phyloP scores from a whole-genome alignment of 305 asterid species.

The Fraxinus nigra region DNA sequence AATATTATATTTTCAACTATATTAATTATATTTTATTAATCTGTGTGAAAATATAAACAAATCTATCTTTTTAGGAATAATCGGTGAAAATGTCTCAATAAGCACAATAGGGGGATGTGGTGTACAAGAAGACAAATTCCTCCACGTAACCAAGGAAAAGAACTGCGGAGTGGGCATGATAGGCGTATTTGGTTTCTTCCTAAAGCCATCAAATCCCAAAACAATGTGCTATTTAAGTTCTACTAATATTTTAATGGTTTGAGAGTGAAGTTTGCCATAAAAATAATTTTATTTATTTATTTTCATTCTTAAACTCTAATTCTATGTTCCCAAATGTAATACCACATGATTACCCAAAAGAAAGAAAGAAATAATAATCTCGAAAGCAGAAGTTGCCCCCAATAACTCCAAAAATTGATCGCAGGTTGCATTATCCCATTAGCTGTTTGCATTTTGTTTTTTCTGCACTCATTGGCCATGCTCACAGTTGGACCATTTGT shows the following conservation, averaged over 20 bases:
- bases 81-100: not conserved
- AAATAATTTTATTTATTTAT: not conserved
- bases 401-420: too few relatives aligned
- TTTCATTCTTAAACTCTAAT: not conserved
- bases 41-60: too few relatives aligned
- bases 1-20: too few relatives aligned
- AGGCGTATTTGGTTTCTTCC: not conserved
- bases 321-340: not conserved
- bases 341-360: not conserved
- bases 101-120: too few relatives aligned
- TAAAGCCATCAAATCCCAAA: not conserved
- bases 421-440: too few relatives aligned
- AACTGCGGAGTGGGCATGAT: not conserved
- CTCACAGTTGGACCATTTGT: not conserved
- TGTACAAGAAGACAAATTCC: too few relatives aligned
- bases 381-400: not conserved
- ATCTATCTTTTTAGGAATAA: too few relatives aligned
- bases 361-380: too few relatives aligned
- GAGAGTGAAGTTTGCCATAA: not conserved
- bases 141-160: not conserved
- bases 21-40: too few relatives aligned
- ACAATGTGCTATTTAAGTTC: not conserved
- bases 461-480: not conserved
- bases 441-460: too few relatives aligned
- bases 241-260: not conserved